Percentiles rank a stretch among this genome's conserved stretches.
These are phyloP conservation scores for Rhinocladiella similis DNA, from an alignment of 2,329 filamentous ascomycete species.

Conservation along the genomic window DNA sequence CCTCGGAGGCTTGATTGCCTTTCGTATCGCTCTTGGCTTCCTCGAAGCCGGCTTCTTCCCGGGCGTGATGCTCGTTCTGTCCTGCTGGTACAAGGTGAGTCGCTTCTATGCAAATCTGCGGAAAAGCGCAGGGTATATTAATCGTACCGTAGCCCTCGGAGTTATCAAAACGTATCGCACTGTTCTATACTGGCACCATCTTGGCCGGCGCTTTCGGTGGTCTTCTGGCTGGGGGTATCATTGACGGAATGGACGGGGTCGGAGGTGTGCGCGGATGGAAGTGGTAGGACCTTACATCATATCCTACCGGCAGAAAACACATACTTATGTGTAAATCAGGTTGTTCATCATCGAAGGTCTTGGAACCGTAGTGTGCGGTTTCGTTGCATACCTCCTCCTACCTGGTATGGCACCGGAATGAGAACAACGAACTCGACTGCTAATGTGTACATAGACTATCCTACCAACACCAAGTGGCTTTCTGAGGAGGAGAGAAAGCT, in stretches of 20 bases:
- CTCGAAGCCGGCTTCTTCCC: slow-evolving; percentile 40
- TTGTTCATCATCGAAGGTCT: slow-evolving; percentile 38
- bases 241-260: slow-evolving; percentile 29
- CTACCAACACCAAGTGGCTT: slow-evolving; percentile 42
- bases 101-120: neutral
- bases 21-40: slow-evolving; percentile 43
- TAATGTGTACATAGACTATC: slow-evolving; percentile 40
- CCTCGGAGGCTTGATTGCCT: slow-evolving; percentile 42
- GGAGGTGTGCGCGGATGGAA: slow-evolving; percentile 33
- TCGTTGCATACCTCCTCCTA: slow-evolving; percentile 32
- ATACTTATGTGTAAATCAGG: slow-evolving; percentile 31
- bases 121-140: no score
- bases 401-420: slow-evolving; percentile 28
- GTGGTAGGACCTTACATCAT: no score
- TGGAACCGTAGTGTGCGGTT: slow-evolving; percentile 30
- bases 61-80: slow-evolving; percentile 57
- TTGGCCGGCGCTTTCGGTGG: slow-evolving; percentile 63
- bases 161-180: slow-evolving; percentile 57
- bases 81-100: slow-evolving; percentile 63
- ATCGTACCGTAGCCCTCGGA: slow-evolving; percentile 47
- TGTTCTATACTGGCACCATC: slow-evolving; percentile 60
- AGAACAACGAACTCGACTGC: slow-evolving; percentile 28
- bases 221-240: slow-evolving; percentile 55
- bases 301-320: no score
- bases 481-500: slow-evolving; percentile 51